A percentile compares a stretch with the other conserved stretches of the same genome.
Evolutionary conservation across 306 rosid species (phyloP).

Genomic region (Prunus salicina): DNA sequence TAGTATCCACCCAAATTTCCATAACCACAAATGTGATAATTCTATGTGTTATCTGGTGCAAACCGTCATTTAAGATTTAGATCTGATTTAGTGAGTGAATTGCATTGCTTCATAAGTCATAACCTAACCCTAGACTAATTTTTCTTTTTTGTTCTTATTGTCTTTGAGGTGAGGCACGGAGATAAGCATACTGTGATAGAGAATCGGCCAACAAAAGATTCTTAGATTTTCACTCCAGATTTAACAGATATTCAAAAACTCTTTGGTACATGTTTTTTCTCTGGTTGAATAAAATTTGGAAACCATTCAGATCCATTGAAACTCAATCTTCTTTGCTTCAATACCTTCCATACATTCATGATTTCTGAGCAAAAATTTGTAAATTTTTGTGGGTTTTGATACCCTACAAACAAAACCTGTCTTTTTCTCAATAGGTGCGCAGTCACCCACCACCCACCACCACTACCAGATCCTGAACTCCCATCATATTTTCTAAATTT

Average conservation of each 20-base stretch:
- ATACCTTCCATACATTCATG: constrained; percentile 61
- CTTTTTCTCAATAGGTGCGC: constrained; percentile 52
- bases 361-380: constrained; percentile 12
- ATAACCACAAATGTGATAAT: neutral
- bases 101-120: neutral
- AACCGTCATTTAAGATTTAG: neutral
- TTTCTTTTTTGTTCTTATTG: neutral
- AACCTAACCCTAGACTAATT: neutral
- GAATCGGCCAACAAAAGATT: constrained; percentile 41
- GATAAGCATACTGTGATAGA: constrained; percentile 50
- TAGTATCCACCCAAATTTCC: neutral
- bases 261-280: neutral
- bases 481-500: constrained; percentile 9
- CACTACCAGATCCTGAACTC: constrained; percentile 43
- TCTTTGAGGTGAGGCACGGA: constrained; percentile 14
- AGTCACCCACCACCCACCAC: constrained; percentile 44
- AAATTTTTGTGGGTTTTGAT: neutral
- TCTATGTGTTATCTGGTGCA: neutral
- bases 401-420: constrained; percentile 28
- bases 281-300: neutral
- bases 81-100: neutral
- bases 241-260: neutral
- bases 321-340: constrained; percentile 55
- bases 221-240: neutral
- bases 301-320: constrained; percentile 52